Percentiles rank a stretch among this genome's conserved stretches.
Conservation (phyloP, 1,284 basidiomycete species). For the Lentinula novae-zelandiae region DNA sequence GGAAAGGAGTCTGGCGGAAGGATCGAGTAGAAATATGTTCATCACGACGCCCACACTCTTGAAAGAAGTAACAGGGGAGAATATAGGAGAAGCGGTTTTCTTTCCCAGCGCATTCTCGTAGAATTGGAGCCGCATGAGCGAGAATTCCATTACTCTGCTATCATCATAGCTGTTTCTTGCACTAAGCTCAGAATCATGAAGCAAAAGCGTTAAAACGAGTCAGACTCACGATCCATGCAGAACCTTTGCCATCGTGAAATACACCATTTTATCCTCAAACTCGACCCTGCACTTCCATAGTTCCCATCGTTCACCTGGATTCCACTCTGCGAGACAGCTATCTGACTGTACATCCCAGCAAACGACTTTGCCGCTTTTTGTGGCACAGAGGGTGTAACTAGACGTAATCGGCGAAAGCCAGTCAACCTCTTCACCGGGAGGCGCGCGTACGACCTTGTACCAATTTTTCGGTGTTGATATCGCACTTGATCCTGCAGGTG, state of each 20-base stretch:
- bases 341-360: conserved; percentile 70
- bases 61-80: conserved; percentile 56
- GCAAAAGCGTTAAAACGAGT: neutral
- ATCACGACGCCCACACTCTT: conserved; percentile 65
- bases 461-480: conserved; percentile 26
- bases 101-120: conserved; percentile 36
- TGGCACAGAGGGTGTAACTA: conserved; percentile 67
- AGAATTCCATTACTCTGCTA: conserved; percentile 50
- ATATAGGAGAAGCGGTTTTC: conserved; percentile 35
- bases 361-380: conserved; percentile 69
- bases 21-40: conserved; percentile 74
- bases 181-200: neutral
- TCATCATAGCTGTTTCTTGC: conserved; percentile 35
- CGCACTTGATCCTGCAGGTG: conserved; percentile 8
- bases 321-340: conserved; percentile 60
- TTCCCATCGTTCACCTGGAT: conserved; percentile 62
- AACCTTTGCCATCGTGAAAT: conserved; percentile 70
- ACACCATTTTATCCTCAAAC: conserved; percentile 65
- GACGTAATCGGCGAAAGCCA: conserved; percentile 75
- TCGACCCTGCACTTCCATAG: conserved; percentile 75
- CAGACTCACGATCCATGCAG: conserved; percentile 24
- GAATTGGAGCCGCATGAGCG: conserved; percentile 52
- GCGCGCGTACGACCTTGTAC: conserved; percentile 63
- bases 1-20: conserved; percentile 53
- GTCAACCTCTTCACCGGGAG: conserved; percentile 62